Evolutionary conservation across 331 rosid genomes (phyloP), one percentile per base, ranked within the genome.

Genomic region (Dryas integrifolia): DNA sequence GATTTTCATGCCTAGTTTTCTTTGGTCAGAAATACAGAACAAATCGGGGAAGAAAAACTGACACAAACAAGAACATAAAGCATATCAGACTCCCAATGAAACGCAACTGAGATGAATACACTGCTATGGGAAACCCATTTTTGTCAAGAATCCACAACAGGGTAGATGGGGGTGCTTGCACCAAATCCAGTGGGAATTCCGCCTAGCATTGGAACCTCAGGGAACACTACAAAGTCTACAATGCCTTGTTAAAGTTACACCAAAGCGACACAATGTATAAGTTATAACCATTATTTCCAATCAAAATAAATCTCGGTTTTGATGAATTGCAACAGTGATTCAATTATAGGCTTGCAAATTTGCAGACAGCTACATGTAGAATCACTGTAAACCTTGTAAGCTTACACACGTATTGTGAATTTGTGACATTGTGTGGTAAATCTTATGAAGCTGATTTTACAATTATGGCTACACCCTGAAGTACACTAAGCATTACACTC

Each of bases 321-420:
- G 50, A 41, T 41, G 68, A 43, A 63, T 62, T 43, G 24, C 50
- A 41, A 24, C 8, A 41, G 30, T 62, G 49, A n/a, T 41, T 40
- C 4, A n/a, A 7, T 51, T 3, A 35, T 13, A 62, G 72, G 81
- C 72, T 30, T 68, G 67, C 43, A 58, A 13, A 26, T 52, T 38
- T 13, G 65, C 5, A 59, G 46, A 38, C 35, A 5, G 65, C 9
- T 6, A 35, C 63, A 58, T 16, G 38, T 59, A 30, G 40, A 11
- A 30, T 13, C 45, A 35, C 65, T 59, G 65, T 40, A 59, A 38
- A 10, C 46, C 46, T 11, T 13, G 46, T 41, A 62, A 62, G 67
- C 21, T 15, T 62, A 7, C n/a, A 46, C 50, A 51, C 13, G 57
- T 51, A 51, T 40, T 30, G 15, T 61, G 40, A 26, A 30, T 8